These are phyloP conservation scores for Eutypella sp. DNA, from an alignment of 2,329 filamentous ascomycete species.

Conservation along the genomic window DNA sequence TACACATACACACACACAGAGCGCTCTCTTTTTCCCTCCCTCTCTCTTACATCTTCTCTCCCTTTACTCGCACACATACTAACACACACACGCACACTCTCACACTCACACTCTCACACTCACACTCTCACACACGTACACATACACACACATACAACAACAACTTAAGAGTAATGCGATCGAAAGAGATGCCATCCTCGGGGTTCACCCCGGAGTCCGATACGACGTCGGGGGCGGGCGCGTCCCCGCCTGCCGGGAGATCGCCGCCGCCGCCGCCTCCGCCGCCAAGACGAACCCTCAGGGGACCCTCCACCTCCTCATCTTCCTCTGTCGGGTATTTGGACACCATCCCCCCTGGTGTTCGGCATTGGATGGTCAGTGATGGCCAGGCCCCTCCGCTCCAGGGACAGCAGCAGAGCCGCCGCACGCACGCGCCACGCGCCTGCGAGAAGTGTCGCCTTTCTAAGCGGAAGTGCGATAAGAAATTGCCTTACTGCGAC, in stretches of 20 bases:
- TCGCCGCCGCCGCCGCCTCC: constrained; percentile 18
- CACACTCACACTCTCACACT: no score
- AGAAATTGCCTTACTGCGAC: constrained; percentile 27
- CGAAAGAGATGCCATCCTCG: constrained; percentile 7
- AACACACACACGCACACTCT: no score
- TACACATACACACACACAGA: no score
- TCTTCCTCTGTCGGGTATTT: constrained; percentile 8
- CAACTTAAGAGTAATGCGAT: constrained; percentile 2
- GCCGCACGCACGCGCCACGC: constrained; percentile 17
- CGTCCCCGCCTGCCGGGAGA: constrained; percentile 18
- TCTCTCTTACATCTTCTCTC: no score
- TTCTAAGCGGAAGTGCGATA: constrained; percentile 29
- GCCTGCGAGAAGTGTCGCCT: constrained; percentile 30
- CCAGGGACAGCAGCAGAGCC: not conserved
- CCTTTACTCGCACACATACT: no score
- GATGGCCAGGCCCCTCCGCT: no score
- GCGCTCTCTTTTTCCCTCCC: no score
- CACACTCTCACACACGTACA: no score
- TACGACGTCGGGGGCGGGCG: constrained; percentile 17
- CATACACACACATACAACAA: not conserved
- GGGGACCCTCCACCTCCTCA: no score
- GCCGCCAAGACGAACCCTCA: no score
- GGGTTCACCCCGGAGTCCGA: constrained; percentile 20
- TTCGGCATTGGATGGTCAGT: constrained; percentile 5
- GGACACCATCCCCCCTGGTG: constrained; percentile 6